These are phyloP conservation scores for Aspergillus flavus DNA, from an alignment of 2,329 filamentous ascomycete genomes.

Conservation along the genomic window DNA sequence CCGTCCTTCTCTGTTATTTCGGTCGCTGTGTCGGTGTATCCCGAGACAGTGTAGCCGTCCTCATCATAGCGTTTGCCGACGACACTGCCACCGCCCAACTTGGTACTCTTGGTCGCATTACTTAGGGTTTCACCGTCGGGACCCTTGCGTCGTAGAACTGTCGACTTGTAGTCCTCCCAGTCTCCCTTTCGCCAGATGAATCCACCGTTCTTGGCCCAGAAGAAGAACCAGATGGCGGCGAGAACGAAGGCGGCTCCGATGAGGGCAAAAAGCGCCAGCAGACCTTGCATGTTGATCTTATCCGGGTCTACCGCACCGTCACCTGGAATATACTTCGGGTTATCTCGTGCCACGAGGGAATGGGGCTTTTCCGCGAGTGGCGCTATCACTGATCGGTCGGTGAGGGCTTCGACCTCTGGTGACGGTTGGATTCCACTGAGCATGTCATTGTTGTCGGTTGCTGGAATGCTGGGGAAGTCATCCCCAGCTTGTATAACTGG, in stretches of 20 bases:
- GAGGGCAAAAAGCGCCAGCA: conserved; percentile 84
- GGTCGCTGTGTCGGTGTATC: conserved; percentile 47
- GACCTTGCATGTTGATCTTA: conserved; percentile 57
- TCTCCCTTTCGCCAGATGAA: conserved; percentile 83
- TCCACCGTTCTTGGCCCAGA: conserved; percentile 95
- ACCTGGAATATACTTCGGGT: conserved; percentile 31
- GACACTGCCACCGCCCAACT: conserved; percentile 81
- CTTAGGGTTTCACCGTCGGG: conserved; percentile 85
- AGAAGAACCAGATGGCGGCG: conserved; percentile 93
- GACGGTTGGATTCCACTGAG: conserved; percentile 4
- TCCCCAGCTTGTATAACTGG: conserved; percentile 29
- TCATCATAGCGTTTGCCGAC: conserved; percentile 68
- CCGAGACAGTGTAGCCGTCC: conserved; percentile 54
- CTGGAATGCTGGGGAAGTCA: conserved; percentile 25
- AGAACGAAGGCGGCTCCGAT: conserved; percentile 77
- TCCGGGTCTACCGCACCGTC: conserved; percentile 44
- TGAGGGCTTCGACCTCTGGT: neutral
- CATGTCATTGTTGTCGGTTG: conserved; percentile 15
- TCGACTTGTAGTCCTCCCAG: conserved; percentile 98
- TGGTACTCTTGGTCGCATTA: conserved; percentile 78
- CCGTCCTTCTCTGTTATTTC: conserved; percentile 37
- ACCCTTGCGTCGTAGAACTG: conserved; percentile 83
- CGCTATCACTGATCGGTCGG: neutral
- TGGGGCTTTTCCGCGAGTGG: conserved; percentile 30
- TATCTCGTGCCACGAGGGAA: conserved; percentile 32